Evolutionary conservation across 495 filamentous ascomycete species (phyloP), one percentile per base, ranked within the genome.

Genomic region (Bathelium albidoporum): DNA sequence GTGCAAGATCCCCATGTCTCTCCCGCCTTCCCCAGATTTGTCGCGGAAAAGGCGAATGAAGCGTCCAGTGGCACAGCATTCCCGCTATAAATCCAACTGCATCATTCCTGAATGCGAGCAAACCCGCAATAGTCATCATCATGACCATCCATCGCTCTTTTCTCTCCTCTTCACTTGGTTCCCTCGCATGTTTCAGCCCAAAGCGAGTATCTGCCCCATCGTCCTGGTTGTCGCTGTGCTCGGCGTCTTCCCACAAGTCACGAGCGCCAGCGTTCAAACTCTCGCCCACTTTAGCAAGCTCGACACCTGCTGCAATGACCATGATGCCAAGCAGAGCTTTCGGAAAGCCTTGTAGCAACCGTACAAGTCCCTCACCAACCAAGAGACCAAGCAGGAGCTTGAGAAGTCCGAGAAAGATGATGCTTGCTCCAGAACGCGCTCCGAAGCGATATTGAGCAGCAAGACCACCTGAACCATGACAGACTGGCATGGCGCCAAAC

Each of bases 401-500:
- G 41, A 89, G 75, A 0, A 82, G 24, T 0, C 93, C 93, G 0
- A 97, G 80, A 53, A 95, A 71, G 49, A 96, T 84, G 43, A 96
- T 81, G 66, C 87, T 89, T 0, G 89, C 82, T 1, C 93, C 93
- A 34, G 89, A 94, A 14, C 92, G 85, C 5, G 92, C 91, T 1
- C 93, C 93, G 66, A 96, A 97, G 2, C 89, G 84, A 68, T 89
- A 88, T 71, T 96, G 92, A 0, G 86, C 93, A 1, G 93, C 93
- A 0, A 97, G 77, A 0, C 93, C 93, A 1, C 93, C 93, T 14
- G 90, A 90, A 22, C 93, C 93, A 70, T 97, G 93, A 68, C 93
- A 97, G 1, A 95, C 88, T 4, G 93, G 93, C 93, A 97, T 97
- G 0, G 86, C 89, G 32, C 91, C 92, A 72, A 96, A 94, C 87